These are phyloP conservation scores for Trichoderma sp. DNA, from an alignment of 2,329 filamentous ascomycete species.

Conservation along the genomic window DNA sequence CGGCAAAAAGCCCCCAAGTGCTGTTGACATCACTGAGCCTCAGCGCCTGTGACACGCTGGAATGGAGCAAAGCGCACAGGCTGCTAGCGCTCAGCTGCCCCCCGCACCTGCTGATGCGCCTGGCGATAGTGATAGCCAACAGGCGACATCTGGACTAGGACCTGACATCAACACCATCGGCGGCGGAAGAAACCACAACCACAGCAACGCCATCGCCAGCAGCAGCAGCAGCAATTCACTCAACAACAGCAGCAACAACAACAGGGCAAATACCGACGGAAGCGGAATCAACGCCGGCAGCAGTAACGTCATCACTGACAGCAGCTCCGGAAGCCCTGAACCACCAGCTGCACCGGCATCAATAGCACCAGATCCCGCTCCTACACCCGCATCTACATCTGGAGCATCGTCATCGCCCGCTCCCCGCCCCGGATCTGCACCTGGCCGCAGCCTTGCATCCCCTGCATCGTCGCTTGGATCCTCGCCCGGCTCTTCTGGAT, in stretches of 20 bases:
- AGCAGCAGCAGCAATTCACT: background rate
- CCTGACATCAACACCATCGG: background rate
- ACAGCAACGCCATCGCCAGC: background rate
- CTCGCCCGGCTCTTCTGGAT: background rate
- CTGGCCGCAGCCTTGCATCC: background rate
- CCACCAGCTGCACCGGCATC: background rate
- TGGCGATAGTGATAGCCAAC: background rate
- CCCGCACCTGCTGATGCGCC: conserved; percentile 14
- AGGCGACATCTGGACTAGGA: background rate
- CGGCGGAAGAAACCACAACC: background rate
- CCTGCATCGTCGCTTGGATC: background rate
- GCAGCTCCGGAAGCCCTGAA: background rate
- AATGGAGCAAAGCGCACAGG: conserved; percentile 29
- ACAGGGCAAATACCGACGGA: background rate
- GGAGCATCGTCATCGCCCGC: background rate
- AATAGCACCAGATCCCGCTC: background rate
- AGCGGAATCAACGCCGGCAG: background rate
- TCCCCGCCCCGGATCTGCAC: background rate
- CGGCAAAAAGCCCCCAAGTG: background rate
- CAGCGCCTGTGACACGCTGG: conserved; percentile 16
- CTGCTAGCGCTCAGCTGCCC: conserved; percentile 20
- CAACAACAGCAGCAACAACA: background rate
- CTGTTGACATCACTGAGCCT: background rate
- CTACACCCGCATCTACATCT: background rate
- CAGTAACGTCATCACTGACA: background rate